Evolutionary conservation across 495 filamentous ascomycete species (phyloP), one percentile per base, ranked within the genome.

Genomic region (Penicillium angulare): DNA sequence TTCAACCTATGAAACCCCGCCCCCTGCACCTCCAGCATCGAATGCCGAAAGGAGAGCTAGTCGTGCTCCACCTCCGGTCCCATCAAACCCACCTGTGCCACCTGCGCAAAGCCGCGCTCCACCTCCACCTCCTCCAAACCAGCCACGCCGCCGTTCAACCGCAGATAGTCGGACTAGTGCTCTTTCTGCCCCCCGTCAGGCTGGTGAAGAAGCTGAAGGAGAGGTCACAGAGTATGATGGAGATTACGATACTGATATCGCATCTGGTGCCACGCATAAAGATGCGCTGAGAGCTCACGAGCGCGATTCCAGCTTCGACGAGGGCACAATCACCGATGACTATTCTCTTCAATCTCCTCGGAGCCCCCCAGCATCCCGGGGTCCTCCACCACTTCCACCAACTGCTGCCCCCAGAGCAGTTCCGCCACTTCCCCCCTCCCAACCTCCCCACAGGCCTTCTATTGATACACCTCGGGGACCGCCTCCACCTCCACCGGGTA

Each of bases 241-340:
- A 16, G 93, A 97, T 63, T 97, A 98, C 65, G 93, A 97, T 57
- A 98, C 93, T 32, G 93, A 97, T 66, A 97, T 98, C 56, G 92
- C 88, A 1, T 87, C 95, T 36, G 86, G 89, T 23, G 90, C 83
- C 8, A 86, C 87, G 33, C 87, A 93, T 64, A 93, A 95, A 68
- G 93, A 96, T 72, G 92, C 93, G 3, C 66, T 97, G 47, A 95
- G 90, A 59, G 65, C 88, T 16, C 90, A 96, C 68, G 84, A 81
- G 24, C 80, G 85, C 36, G 89, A 91, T 32, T 83, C 86, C 18
- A 92, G 87, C 67, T 66, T 86, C 53, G 82, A 84, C 52, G 83
- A 83, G 33, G 79, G 70, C 43, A 74, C 65, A 6, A 74, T 68
- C 26, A 76, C 75, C 27, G 80, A 83, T 46, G 79, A 83, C 39